Conservation (phyloP, 1,284 basidiomycete species). For the Boletus semigastroideus region DNA sequence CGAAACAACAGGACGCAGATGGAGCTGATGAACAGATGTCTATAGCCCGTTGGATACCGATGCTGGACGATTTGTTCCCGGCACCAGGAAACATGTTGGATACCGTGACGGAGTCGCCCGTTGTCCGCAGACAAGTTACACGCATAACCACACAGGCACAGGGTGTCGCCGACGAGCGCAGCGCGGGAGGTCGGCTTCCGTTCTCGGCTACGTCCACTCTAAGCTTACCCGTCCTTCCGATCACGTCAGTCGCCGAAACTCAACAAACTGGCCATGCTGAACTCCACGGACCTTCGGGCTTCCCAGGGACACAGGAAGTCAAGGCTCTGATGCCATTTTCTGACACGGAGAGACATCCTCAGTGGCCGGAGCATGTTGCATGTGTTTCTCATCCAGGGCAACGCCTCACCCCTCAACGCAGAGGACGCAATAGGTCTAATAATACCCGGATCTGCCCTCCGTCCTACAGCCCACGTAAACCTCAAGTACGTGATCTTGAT, state of each 20-base stretch:
- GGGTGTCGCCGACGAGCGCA: slow-evolving; percentile 8
- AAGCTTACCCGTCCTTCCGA: slow-evolving; percentile 4
- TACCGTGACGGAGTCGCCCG: slow-evolving; percentile 27
- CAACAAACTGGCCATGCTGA: slow-evolving; percentile 4
- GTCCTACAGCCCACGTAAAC: slow-evolving; percentile 23
- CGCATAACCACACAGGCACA: slow-evolving; percentile 8
- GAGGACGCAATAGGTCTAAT: slow-evolving; percentile 11
- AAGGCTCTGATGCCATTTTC: slow-evolving; percentile 3
- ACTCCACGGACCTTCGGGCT: slow-evolving; percentile 28
- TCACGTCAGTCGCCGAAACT: slow-evolving; percentile 13
- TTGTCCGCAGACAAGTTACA: slow-evolving; percentile 16
- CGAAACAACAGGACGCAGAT: slow-evolving; percentile 10
- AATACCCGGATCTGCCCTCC: slow-evolving; percentile 14
- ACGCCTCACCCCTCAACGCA: slow-evolving; percentile 1
- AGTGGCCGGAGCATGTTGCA: slow-evolving; percentile 7
- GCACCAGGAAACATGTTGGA: slow-evolving; percentile 2
- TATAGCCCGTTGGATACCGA: slow-evolving; percentile 9
- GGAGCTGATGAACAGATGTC: slow-evolving; percentile 6
- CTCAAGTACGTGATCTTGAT: slow-evolving; percentile 20
- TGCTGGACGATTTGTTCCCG: slow-evolving; percentile 32
- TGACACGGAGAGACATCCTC: slow-evolving; percentile 8
- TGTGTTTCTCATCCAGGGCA: slow-evolving; percentile 4
- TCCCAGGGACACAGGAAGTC: slow-evolving; percentile 23
- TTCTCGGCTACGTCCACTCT: slow-evolving; percentile 3
- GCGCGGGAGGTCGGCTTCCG: slow-evolving; percentile 13